Conservation (phyloP, 2,329 filamentous ascomycete species). For the Beauveria medogensis region DNA sequence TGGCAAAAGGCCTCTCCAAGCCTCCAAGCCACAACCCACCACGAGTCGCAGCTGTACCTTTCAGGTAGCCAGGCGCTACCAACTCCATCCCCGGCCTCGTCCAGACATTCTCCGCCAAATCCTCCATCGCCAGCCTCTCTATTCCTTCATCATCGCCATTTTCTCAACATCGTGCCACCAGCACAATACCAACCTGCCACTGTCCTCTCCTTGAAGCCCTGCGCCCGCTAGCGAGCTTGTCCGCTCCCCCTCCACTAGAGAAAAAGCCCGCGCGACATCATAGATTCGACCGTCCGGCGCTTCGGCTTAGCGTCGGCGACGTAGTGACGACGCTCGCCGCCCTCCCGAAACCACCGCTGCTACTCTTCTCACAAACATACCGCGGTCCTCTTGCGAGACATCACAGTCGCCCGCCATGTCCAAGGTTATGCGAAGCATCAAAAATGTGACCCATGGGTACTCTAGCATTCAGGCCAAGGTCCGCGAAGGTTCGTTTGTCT, state of each 20-base stretch:
- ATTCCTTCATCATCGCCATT: background rate
- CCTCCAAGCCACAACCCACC: constrained; percentile 8
- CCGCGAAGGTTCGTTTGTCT: constrained; percentile 67
- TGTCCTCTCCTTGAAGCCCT: background rate
- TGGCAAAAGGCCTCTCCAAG: background rate
- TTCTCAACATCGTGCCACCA: no score
- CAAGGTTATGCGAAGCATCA: constrained; percentile 93
- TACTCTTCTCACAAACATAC: background rate
- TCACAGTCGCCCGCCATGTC: constrained; percentile 58
- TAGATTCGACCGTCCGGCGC: constrained; percentile 3
- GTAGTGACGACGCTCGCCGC: constrained; percentile 9
- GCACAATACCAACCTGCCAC: background rate
- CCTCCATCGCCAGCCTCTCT: background rate
- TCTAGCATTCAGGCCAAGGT: constrained; percentile 96
- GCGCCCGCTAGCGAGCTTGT: background rate
- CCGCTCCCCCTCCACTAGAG: background rate
- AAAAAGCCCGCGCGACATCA: constrained; percentile 6
- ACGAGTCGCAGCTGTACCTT: background rate
- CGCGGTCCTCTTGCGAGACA: constrained; percentile 6
- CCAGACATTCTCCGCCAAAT: background rate
- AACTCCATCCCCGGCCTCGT: background rate
- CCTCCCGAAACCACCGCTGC: constrained; percentile 1
- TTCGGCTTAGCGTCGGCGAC: constrained; percentile 11
- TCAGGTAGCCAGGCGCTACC: background rate
- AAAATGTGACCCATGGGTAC: constrained; percentile 99